Evolutionary conservation across 768 basidiomycete species (phyloP).

Genomic region (Termitomyces sp.): DNA sequence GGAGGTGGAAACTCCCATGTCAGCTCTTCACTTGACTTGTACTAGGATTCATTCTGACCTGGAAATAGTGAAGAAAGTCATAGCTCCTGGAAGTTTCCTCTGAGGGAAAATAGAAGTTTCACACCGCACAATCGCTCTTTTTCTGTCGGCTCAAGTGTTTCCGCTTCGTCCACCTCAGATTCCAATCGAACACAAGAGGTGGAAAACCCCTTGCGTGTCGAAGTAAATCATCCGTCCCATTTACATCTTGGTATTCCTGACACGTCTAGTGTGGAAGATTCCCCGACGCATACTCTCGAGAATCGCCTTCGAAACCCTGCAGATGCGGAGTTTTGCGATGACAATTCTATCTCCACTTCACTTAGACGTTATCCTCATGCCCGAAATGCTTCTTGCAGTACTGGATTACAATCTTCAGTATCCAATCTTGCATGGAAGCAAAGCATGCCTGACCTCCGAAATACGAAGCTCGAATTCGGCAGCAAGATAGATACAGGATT

Average conservation of each 20-base stretch:
- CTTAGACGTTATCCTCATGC: slow-evolving; percentile 30
- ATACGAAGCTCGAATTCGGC: slow-evolving; percentile 34
- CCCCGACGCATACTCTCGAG: slow-evolving; percentile 47
- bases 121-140: slow-evolving; percentile 53
- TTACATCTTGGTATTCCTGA: slow-evolving; percentile 42
- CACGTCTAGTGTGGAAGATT: slow-evolving; percentile 32
- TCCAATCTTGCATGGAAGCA: slow-evolving; percentile 57
- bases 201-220: slow-evolving; percentile 15
- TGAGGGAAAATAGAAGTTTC: slow-evolving; percentile 26
- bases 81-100: slow-evolving; percentile 39
- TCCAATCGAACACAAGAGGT: slow-evolving; percentile 24
- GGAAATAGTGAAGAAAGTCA: slow-evolving; percentile 30
- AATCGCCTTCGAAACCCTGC: slow-evolving; percentile 53
- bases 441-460: slow-evolving; percentile 81
- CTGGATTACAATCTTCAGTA: slow-evolving; percentile 27
- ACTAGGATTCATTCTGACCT: slow-evolving; percentile 5
- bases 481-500: slow-evolving; percentile 21
- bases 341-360: slow-evolving; percentile 17
- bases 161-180: slow-evolving; percentile 41
- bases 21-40: slow-evolving; percentile 13
- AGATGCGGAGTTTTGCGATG: slow-evolving; percentile 48
- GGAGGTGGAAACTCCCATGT: slow-evolving; percentile 38
- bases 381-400: slow-evolving; percentile 47
- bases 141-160: slow-evolving; percentile 55
- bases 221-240: slow-evolving; percentile 38